Conservation (phyloP, 176 grass and related monocot species). For the Avena sativa region DNA sequence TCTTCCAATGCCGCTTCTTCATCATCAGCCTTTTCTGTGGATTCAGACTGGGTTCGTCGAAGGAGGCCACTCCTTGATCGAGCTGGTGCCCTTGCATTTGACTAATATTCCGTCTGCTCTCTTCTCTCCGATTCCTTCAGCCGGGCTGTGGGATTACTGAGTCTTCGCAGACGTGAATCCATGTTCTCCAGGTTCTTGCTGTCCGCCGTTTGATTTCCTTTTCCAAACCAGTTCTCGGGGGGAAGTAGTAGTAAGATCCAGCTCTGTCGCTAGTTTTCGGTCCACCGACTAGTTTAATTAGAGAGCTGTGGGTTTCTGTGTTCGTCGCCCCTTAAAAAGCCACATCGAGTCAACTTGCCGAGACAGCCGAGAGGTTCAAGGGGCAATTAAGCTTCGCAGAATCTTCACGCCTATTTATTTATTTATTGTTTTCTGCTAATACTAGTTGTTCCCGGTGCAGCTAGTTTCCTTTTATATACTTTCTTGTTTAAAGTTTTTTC, state of each 20-base stretch:
- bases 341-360: constrained; percentile 53
- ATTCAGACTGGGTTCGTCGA: background rate
- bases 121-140: background rate
- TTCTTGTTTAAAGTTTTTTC: background rate
- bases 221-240: constrained; percentile 26
- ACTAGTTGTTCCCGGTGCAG: background rate
- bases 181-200: constrained; percentile 26
- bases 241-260: constrained; percentile 41
- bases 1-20: constrained; percentile 18
- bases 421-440: background rate
- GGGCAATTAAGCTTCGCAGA: constrained; percentile 41
- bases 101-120: constrained; percentile 16
- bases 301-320: constrained; percentile 49
- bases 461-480: background rate
- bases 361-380: constrained; percentile 52
- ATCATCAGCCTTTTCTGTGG: background rate
- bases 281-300: constrained; percentile 30
- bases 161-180: constrained; percentile 41
- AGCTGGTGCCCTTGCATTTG: constrained; percentile 20
- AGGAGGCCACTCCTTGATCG: constrained; percentile 16
- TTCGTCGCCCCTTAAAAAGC: constrained; percentile 31
- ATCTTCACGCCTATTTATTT: constrained; percentile 44
- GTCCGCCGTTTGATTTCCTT: background rate
- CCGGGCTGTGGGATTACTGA: background rate
- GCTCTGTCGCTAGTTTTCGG: constrained; percentile 30